Conservation (phyloP, 768 basidiomycete species). For the Auriscalpium vulgare region DNA sequence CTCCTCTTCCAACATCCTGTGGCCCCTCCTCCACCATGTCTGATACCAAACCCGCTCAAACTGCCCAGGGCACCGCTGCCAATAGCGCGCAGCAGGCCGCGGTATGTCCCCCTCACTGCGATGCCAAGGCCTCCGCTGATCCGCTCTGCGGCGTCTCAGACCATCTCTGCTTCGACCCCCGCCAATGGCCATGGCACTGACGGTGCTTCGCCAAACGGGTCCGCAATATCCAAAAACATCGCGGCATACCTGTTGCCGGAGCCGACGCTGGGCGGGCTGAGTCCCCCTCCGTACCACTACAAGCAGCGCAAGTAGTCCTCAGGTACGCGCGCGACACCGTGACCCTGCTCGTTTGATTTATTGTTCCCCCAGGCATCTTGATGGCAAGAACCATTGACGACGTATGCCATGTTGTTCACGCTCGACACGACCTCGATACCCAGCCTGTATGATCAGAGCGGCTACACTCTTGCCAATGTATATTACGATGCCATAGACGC, state of each 20-base stretch:
- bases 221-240: slow-evolving; percentile 1
- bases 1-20: background rate
- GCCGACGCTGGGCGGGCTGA: slow-evolving; percentile 14
- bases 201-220: background rate
- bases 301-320: slow-evolving; percentile 9
- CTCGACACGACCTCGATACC: background rate
- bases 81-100: too few relatives aligned
- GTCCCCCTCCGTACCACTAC: slow-evolving; percentile 14
- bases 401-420: slow-evolving; percentile 1
- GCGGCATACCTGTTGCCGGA: slow-evolving; percentile 10
- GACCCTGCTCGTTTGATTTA: too few relatives aligned
- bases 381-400: background rate
- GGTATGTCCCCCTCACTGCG: too few relatives aligned
- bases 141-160: too few relatives aligned
- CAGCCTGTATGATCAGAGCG: background rate
- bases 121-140: too few relatives aligned
- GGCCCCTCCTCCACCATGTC: too few relatives aligned
- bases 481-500: background rate
- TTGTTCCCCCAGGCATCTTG: background rate
- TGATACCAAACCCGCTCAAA: too few relatives aligned
- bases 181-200: background rate
- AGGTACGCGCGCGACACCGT: background rate
- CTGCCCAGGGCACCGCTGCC: too few relatives aligned
- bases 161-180: too few relatives aligned
- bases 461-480: too few relatives aligned